phyloP scores from a whole-genome alignment of 805 yeast genomes.

The Zygoascus biomembranicola region DNA sequence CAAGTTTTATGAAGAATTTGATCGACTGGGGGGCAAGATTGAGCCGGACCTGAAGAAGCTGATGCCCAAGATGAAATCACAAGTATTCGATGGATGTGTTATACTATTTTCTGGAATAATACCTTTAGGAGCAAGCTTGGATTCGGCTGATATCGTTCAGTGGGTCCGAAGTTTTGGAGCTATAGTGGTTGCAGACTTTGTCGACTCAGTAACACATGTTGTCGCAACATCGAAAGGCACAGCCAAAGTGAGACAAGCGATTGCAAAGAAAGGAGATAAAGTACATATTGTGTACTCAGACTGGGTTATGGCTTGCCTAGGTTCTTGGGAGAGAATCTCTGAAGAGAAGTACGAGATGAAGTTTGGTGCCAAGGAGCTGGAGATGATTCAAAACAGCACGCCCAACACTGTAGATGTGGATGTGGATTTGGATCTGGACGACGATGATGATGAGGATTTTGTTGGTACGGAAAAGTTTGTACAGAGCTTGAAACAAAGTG shows the following conservation, averaged over 20 bases:
- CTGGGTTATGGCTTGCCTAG: conserved; percentile 84
- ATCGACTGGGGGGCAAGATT: conserved; percentile 10
- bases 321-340: conserved; percentile 64
- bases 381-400: conserved; percentile 11
- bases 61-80: conserved; percentile 61
- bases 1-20: conserved; percentile 50
- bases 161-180: conserved; percentile 96
- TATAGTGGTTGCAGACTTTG: conserved; percentile 60
- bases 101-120: conserved; percentile 84
- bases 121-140: conserved; percentile 68
- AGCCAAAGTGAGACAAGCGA: conserved; percentile 72
- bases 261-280: conserved; percentile 38
- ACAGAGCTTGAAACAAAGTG: conserved; percentile 21
- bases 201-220: conserved; percentile 75
- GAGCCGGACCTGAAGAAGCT: conserved; percentile 25
- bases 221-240: conserved; percentile 77
- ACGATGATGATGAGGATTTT: conserved; percentile 32
- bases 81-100: conserved; percentile 58
- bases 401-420: conserved; percentile 34
- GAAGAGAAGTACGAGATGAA: conserved; percentile 49
- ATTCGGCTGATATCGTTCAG: conserved; percentile 75
- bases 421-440: conserved; percentile 24
- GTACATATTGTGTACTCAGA: conserved; percentile 81
- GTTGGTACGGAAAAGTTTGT: conserved; percentile 36
- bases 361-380: conserved; percentile 20